Evolutionary conservation across 1,284 basidiomycete species (phyloP), one percentile per base, ranked within the genome.

Genomic region (Apiotrichum sp.): DNA sequence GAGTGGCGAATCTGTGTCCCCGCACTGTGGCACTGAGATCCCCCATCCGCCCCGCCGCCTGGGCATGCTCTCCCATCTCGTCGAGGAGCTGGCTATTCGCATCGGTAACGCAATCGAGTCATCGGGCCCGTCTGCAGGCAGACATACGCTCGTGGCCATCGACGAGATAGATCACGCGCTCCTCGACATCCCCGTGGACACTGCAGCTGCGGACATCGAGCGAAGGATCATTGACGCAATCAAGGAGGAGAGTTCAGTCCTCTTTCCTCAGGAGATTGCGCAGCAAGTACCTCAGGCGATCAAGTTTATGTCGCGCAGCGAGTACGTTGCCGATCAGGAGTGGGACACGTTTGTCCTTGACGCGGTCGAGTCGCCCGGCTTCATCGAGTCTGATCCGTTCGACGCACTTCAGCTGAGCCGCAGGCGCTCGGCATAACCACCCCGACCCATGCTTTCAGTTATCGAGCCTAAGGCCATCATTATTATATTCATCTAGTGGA

Each of bases 11-110:
- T 22, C 22, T 22, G 22, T 22, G 22, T 22, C 22, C 22, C 22
- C 22, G 22, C 22, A 22, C 22, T 22, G 22, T 22, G 6, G 14
- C 14, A 13, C 32, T 36, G 31, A 50, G n/a, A 44, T 47, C 1
- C 55, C 55, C 2, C 49, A 22, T 22, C 22, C 22, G 22, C 22
- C 22, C 22, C 22, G 22, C 22, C 22, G 38, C 3, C 50, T 50
- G 38, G 55, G 55, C n/a, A 51, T 56, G 39, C 50, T 56, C 11
- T 46, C 16, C 8, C 55, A 50, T 14, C 45, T 56, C 22, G 44
- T 56, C 14, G 49, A 50, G 39, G 49, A 56, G 35, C 55, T 56
- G 10, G 55, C 34, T 5, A 7, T 52, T 38, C 40, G 44, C 45
- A 38, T 35, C 13, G 47, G 47, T 14, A 9, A 38, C 35, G 35